Conservation (phyloP, 2,329 filamentous ascomycete genomes). For the Colletotrichum cuscutae region DNA sequence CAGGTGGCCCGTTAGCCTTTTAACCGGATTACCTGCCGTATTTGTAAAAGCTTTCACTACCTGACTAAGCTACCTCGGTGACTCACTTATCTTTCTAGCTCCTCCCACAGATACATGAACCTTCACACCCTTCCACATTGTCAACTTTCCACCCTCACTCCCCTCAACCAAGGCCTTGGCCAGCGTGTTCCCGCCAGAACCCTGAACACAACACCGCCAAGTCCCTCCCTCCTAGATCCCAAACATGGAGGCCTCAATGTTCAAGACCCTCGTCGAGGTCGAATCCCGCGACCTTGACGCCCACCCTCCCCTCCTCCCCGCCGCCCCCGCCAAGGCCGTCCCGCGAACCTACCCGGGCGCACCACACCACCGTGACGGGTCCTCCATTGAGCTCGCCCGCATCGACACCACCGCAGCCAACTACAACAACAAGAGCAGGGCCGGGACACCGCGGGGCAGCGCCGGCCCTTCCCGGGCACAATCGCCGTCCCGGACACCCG, state of each 20-base stretch:
- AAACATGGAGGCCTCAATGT: slow-evolving; percentile 47
- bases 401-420: slow-evolving; percentile 30
- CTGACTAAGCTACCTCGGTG: not conserved
- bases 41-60: not conserved
- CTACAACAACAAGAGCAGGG: not conserved
- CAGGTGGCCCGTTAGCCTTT: not conserved
- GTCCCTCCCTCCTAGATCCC: not conserved
- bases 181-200: not conserved
- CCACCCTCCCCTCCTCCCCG: slow-evolving; percentile 36
- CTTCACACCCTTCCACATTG: not conserved
- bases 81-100: not conserved
- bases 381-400: slow-evolving; percentile 43
- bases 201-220: not conserved
- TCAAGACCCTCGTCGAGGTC: slow-evolving; percentile 46
- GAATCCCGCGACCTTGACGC: slow-evolving; percentile 39
- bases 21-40: not conserved
- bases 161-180: not conserved
- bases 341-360: slow-evolving; percentile 52
- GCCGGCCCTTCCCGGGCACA: not conserved
- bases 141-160: not conserved
- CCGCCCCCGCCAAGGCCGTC: slow-evolving; percentile 48
- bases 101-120: not conserved
- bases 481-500: slow-evolving; percentile 13
- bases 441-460: not conserved
- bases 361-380: slow-evolving; percentile 41